Evolutionary conservation across 805 yeast species (phyloP), one percentile per base, ranked within the genome.

Genomic region (Starmerella floris): DNA sequence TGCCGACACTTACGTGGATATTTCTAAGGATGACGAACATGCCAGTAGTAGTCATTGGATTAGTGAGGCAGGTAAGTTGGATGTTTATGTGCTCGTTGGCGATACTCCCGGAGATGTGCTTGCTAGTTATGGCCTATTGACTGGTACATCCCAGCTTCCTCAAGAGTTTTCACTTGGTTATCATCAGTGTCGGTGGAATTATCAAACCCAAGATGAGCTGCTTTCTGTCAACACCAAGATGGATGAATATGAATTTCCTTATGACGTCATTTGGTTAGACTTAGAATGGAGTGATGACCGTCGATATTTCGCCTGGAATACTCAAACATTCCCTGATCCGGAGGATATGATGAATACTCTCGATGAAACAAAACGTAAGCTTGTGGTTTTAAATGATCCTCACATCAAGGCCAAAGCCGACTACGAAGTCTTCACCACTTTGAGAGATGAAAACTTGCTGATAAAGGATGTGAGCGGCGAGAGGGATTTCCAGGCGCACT

Each of bases 121-220:
- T 32, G 55, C 65, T 33, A 67, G 75, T 27, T 88, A 80, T 58
- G 79, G 84, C 1, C 51, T 58, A 2, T 59, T 91, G 16, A 78
- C 94, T 0, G 98, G 98, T 0, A 71, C 63, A 44, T 69, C 85
- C 0, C 60, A 67, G 6, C 61, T 91, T 10, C 98, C 98, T 1
- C 80, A 76, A 49, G 49, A 77, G 34, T 81, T 85, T 54, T 68
- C 95, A 0, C 60, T 85, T 13, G 97, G 94, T 0, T 83, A 91
- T 57, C 97, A 91, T 57, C 98, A 91, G 62, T 88, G 95, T 57
- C 72, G 97, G 56, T 91, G 98, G 98, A 91, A 91, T 60, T 91
- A 91, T 63, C 83, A 83, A 57, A 87, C 81, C 53, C 87, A 83
- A 56, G 68, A 69, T 10, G 98, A 91, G 61, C 88, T 91, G 1